Evolutionary conservation across 768 basidiomycete species (phyloP).

Genomic region (Ephemerocybe angulata): DNA sequence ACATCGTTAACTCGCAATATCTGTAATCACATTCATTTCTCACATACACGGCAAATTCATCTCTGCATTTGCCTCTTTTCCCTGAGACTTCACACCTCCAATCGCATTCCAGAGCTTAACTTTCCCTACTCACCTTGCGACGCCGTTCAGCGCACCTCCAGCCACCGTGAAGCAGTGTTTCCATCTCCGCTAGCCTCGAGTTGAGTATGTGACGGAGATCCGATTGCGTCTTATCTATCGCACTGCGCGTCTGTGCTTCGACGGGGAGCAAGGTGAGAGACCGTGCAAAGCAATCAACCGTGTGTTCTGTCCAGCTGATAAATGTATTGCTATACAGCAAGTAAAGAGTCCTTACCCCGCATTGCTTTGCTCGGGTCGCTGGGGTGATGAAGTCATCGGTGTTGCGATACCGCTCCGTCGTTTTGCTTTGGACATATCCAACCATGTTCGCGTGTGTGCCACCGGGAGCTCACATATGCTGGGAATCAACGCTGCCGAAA

Average conservation of each 20-base stretch:
- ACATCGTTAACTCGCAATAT: too few relatives aligned
- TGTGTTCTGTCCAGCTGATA: constrained; percentile 2
- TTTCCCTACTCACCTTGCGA: too few relatives aligned
- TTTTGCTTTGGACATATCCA: constrained; percentile 1
- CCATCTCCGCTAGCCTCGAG: not conserved
- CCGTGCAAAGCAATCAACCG: too few relatives aligned
- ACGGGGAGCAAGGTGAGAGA: too few relatives aligned
- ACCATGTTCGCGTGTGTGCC: not conserved
- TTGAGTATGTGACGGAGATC: not conserved
- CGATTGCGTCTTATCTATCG: too few relatives aligned
- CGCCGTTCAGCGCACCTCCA: not conserved
- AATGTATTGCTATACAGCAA: not conserved
- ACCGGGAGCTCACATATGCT: constrained; percentile 1
- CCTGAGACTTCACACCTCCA: not conserved
- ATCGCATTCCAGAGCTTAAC: not conserved
- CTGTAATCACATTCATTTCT: not conserved
- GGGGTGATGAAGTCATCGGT: constrained; percentile 1
- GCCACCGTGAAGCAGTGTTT: not conserved
- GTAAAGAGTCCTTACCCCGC: not conserved
- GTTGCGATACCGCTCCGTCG: not conserved
- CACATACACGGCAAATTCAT: not conserved
- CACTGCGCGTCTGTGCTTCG: too few relatives aligned
- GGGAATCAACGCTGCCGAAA: not conserved
- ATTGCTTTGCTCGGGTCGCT: not conserved
- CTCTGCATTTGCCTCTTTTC: not conserved